Percentiles rank a stretch among this genome's conserved stretches.
Conservation (phyloP, 495 filamentous ascomycete species). For the Neurospora sp. region DNA sequence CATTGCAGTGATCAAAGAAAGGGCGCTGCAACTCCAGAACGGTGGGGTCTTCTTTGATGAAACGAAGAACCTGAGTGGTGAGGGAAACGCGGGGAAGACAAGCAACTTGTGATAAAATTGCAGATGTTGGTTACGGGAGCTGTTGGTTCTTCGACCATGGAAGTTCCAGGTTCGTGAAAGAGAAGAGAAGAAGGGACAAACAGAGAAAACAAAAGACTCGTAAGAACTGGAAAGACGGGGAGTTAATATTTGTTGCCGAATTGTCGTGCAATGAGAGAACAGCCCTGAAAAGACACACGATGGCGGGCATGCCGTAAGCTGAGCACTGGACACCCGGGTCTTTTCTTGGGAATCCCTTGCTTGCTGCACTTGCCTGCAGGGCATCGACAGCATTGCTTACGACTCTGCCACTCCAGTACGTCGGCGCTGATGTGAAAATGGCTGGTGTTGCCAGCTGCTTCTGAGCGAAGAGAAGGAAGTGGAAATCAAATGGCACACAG, state of each 20-base stretch:
- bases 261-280: not conserved
- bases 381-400: not conserved
- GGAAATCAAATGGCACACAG: not conserved
- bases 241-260: not conserved
- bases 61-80: not conserved
- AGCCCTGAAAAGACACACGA: not conserved
- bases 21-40: not conserved
- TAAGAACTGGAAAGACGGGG: not conserved
- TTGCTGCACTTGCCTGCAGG: not conserved
- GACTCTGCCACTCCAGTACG: not conserved
- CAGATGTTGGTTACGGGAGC: not conserved
- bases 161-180: not conserved
- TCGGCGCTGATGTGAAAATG: not conserved
- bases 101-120: not conserved
- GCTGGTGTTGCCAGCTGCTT: not conserved
- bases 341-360: not conserved
- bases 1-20: not conserved
- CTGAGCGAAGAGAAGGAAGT: not conserved
- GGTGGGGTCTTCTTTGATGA: not conserved
- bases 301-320: constrained; percentile 2
- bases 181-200: not conserved
- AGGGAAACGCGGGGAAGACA: not conserved
- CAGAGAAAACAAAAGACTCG: not conserved
- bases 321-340: not conserved
- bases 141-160: not conserved